Percentiles rank a stretch among this genome's conserved stretches.
phyloP scores from a whole-genome alignment of 1,284 basidiomycete genomes.

The Xerocomus amazonicus region DNA sequence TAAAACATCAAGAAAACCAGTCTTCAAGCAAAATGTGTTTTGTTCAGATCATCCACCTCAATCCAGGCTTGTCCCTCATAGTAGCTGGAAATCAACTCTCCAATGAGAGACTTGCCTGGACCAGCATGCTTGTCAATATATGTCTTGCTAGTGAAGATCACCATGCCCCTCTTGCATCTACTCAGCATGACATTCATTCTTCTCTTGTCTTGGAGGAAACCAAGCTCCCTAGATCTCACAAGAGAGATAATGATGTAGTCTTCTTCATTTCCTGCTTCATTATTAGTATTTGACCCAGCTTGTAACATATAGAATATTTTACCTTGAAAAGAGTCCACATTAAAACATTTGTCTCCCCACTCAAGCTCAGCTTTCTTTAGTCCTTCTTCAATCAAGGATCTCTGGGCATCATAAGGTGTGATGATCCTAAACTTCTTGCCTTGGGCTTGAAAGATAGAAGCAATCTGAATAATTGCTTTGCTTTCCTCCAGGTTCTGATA shows the following conservation, averaged over 20 bases:
- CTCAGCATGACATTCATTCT: conserved; percentile 70
- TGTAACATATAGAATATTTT: conserved; percentile 7
- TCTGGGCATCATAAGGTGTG: conserved; percentile 69
- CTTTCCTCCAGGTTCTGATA: conserved; percentile 51
- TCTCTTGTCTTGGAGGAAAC: conserved; percentile 54
- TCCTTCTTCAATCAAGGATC: conserved; percentile 44
- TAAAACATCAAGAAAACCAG: conserved; percentile 1
- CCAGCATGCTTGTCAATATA: conserved; percentile 51
- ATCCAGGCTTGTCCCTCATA: conserved; percentile 29
- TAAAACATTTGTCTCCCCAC: conserved; percentile 61
- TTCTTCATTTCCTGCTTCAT: conserved; percentile 52
- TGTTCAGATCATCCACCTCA: conserved; percentile 24
- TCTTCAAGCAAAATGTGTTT: conserved; percentile 15
- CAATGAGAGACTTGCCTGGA: conserved; percentile 35
- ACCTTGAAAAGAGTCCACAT: conserved; percentile 70
- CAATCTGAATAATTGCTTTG: conserved; percentile 44
- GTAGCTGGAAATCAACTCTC: conserved; percentile 17
- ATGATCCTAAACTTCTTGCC: conserved; percentile 54
- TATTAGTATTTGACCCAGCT: conserved; percentile 3
- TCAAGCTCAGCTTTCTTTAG: conserved; percentile 44
- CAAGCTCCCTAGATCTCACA: conserved; percentile 54
- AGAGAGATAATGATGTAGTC: conserved; percentile 59
- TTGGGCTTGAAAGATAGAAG: conserved; percentile 42
- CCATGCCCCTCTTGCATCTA: conserved; percentile 67
- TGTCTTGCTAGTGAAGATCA: conserved; percentile 52